Conservation (phyloP, 495 filamentous ascomycete species). For the Lophium mytilinum region DNA sequence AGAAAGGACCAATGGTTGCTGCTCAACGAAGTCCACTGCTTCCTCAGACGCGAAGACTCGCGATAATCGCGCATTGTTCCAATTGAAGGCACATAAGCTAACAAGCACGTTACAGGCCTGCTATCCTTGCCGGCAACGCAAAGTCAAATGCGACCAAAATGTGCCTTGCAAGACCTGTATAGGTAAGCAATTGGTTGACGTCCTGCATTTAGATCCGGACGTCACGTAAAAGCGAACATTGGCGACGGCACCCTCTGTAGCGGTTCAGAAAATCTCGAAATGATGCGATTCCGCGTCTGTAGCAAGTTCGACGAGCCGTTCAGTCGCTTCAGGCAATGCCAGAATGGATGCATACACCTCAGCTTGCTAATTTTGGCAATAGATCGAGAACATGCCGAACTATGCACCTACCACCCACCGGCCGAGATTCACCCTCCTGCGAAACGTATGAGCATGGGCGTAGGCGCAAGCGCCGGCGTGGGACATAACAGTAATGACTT, state of each 20-base stretch:
- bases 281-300: no score
- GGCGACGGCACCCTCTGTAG: no score
- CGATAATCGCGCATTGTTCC: no score
- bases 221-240: no score
- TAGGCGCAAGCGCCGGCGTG: neutral
- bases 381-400: slow-evolving; percentile 35
- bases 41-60: no score
- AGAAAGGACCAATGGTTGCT: no score
- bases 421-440: slow-evolving; percentile 28
- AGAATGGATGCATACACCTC: no score
- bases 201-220: no score
- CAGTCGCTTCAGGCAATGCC: neutral
- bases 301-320: no score
- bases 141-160: slow-evolving; percentile 31
- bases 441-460: slow-evolving; percentile 22
- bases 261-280: no score
- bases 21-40: no score
- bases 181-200: neutral
- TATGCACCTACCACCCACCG: slow-evolving; percentile 36
- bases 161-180: slow-evolving; percentile 30
- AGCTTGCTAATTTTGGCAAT: neutral
- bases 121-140: slow-evolving; percentile 36
- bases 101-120: slow-evolving; percentile 22
- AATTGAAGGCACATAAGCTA: neutral
- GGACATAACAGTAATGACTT: slow-evolving; percentile 20